phyloP scores from a whole-genome alignment of 2,329 filamentous ascomycete genomes.

The Diaporthe eres region DNA sequence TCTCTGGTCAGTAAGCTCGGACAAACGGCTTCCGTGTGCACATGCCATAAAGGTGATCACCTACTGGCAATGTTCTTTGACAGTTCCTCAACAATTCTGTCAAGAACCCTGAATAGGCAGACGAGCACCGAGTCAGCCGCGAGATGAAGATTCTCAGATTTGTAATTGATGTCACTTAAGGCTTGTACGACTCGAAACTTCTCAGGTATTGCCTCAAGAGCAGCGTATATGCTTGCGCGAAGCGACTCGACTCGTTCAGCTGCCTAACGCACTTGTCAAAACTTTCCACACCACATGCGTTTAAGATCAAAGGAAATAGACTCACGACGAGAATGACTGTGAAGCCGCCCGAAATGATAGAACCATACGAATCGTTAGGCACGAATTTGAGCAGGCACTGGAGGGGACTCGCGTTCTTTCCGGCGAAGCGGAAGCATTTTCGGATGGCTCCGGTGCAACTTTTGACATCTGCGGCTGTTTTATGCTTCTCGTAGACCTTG shows the following conservation, averaged over 20 bases:
- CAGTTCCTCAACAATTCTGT: neutral
- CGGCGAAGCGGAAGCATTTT: neutral
- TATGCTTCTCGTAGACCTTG: neutral
- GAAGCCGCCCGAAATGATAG: neutral
- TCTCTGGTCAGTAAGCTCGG: neutral
- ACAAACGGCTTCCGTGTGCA: neutral
- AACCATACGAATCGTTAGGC: neutral
- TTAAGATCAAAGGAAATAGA: neutral
- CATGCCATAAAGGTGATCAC: neutral
- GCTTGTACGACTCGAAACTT: neutral
- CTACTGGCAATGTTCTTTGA: neutral
- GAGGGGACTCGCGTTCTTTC: neutral
- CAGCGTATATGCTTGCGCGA: neutral
- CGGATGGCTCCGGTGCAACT: neutral
- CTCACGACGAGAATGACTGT: neutral
- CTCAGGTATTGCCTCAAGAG: neutral
- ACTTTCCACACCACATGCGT: neutral
- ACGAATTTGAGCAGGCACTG: neutral
- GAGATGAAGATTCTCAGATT: neutral
- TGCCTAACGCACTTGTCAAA: neutral
- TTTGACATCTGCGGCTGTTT: neutral
- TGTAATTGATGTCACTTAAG: neutral
- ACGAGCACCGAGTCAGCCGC: neutral
- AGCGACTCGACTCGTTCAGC: neutral
- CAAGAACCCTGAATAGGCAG: neutral